These are phyloP conservation scores for Gossypium anomalum DNA, from an alignment of 345 rosid genomes.

Conservation along the genomic window DNA sequence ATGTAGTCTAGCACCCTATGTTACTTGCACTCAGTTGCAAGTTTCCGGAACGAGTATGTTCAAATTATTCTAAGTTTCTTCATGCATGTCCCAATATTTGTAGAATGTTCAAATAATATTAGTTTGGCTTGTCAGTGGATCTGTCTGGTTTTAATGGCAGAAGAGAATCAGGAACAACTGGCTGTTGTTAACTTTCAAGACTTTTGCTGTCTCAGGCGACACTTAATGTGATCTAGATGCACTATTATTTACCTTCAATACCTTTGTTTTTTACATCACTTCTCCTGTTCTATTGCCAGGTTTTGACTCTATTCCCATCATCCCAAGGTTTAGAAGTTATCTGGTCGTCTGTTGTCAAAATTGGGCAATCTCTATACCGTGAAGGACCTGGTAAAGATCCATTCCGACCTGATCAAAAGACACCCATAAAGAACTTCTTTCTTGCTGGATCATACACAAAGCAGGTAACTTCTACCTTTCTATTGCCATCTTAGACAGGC, in stretches of 20 bases:
- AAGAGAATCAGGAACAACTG: neutral
- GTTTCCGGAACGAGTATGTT: neutral
- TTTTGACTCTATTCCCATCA: slow-evolving; percentile 74
- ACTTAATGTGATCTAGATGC: neutral
- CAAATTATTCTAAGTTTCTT: neutral
- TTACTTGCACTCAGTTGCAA: neutral
- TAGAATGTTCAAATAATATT: neutral
- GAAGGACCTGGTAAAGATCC: slow-evolving; percentile 97
- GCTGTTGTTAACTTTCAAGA: neutral
- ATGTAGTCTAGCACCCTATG: neutral
- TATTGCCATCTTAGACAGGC: neutral
- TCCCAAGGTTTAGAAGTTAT: slow-evolving; percentile 74
- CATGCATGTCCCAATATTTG: neutral
- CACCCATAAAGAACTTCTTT: slow-evolving; percentile 86
- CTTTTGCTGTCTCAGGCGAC: neutral
- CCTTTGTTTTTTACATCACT: neutral
- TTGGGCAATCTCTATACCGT: slow-evolving; percentile 85
- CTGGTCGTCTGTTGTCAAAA: slow-evolving; percentile 95
- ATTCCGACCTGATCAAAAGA: slow-evolving; percentile 90
- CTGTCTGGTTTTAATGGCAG: neutral
- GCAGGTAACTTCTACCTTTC: slow-evolving; percentile 48
- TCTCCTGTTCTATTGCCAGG: slow-evolving; percentile 37
- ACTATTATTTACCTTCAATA: neutral
- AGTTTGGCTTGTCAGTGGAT: neutral
- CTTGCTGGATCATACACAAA: slow-evolving; percentile 93